Percentiles rank a stretch among this genome's conserved stretches.
Conservation (phyloP, 2,329 filamentous ascomycete species). For the Pyrenophora seminiperda region DNA sequence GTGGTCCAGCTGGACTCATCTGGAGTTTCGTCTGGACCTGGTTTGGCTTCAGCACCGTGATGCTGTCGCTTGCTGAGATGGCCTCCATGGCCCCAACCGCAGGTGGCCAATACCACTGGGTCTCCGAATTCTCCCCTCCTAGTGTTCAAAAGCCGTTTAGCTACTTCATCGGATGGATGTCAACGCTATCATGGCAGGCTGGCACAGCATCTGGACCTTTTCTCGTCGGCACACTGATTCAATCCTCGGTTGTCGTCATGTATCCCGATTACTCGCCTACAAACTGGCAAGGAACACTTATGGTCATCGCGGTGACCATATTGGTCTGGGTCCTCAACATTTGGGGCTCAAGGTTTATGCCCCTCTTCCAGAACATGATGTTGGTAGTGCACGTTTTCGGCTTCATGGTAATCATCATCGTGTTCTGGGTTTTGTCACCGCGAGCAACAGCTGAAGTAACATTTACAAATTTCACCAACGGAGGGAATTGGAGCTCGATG, state of each 20-base stretch:
- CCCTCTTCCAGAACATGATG: slow-evolving; percentile 45
- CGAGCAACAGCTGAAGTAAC: slow-evolving; percentile 34
- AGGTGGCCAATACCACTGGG: slow-evolving; percentile 46
- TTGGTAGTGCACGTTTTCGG: slow-evolving; percentile 50
- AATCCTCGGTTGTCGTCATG: slow-evolving; percentile 50
- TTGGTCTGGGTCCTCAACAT: slow-evolving; percentile 53
- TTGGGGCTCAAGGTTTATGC: slow-evolving; percentile 39
- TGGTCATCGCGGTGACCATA: slow-evolving; percentile 54
- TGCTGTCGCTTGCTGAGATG: slow-evolving; percentile 44
- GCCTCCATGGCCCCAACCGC: slow-evolving; percentile 44
- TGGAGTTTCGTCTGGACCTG: slow-evolving; percentile 46
- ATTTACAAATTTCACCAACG: slow-evolving; percentile 46
- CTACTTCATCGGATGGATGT: slow-evolving; percentile 54
- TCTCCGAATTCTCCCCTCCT: slow-evolving; percentile 42
- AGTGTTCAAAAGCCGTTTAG: slow-evolving; percentile 36
- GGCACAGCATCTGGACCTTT: slow-evolving; percentile 56
- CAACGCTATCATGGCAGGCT: slow-evolving; percentile 57
- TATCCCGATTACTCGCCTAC: slow-evolving; percentile 50
- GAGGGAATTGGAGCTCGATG: slow-evolving; percentile 47
- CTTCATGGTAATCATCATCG: slow-evolving; percentile 53
- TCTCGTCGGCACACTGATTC: slow-evolving; percentile 56
- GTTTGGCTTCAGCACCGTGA: slow-evolving; percentile 40
- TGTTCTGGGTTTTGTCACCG: slow-evolving; percentile 46
- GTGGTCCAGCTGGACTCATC: slow-evolving; percentile 41
- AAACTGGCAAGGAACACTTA: slow-evolving; percentile 57